These are phyloP conservation scores for Flaveria robusta DNA, from an alignment of 129 eudicot genomes.

Conservation along the genomic window DNA sequence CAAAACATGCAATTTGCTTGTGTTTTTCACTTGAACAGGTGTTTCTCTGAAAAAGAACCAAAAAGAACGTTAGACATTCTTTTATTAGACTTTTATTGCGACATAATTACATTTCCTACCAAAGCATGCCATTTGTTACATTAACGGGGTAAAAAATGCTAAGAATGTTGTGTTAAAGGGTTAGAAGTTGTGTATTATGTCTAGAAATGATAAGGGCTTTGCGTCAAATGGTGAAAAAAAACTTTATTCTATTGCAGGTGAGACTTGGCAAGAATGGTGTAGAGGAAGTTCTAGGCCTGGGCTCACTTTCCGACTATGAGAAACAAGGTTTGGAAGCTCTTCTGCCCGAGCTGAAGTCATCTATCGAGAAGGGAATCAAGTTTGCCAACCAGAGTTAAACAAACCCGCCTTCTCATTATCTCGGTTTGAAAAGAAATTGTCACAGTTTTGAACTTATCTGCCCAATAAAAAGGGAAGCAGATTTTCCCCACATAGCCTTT, in stretches of 20 bases:
- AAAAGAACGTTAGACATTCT: no score
- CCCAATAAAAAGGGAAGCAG: conserved; percentile 36
- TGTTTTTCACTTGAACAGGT: not conserved
- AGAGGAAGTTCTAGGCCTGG: conserved; percentile 82
- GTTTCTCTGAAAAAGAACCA: no score
- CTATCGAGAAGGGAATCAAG: conserved; percentile 88
- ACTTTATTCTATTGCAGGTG: conserved; percentile 50
- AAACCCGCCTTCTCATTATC: not conserved
- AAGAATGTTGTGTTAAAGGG: not conserved
- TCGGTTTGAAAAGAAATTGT: conserved; percentile 9
- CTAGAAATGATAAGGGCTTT: not conserved
- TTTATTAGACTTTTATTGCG: not conserved
- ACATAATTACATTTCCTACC: not conserved
- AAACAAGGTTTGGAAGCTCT: conserved; percentile 81
- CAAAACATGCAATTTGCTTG: no score
- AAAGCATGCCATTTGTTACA: not conserved
- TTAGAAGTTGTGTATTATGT: not conserved
- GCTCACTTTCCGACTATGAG: conserved; percentile 76
- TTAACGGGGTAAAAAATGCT: not conserved
- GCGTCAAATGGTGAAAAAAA: not conserved
- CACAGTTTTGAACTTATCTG: conserved; percentile 50
- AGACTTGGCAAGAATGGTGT: conserved; percentile 96
- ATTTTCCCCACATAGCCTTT: conserved; percentile 23
- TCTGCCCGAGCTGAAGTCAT: conserved; percentile 68
- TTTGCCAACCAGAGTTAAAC: conserved; percentile 59